phyloP scores from a whole-genome alignment of 805 yeast genomes.

The Saturnispora saitoi region DNA sequence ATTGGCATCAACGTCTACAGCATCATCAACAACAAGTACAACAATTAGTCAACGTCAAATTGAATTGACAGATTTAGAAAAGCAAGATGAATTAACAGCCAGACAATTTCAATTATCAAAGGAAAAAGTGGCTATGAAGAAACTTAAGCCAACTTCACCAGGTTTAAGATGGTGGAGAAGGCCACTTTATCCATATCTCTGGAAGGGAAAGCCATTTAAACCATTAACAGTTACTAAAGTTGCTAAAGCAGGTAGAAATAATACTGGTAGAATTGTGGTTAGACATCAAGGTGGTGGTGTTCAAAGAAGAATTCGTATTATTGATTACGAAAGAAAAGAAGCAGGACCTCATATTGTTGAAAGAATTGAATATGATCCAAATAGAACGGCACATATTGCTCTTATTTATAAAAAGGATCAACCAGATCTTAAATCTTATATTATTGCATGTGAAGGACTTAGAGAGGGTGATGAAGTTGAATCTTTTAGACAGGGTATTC shows the following conservation, averaged over 20 bases:
- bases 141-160: conserved; percentile 75
- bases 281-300: conserved; percentile 98
- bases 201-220: conserved; percentile 75
- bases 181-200: conserved; percentile 80
- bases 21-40: background rate
- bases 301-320: conserved; percentile 73
- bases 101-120: conserved; percentile 67
- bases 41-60: conserved; percentile 25
- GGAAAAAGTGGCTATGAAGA: conserved; percentile 62
- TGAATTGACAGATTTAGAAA: conserved; percentile 65
- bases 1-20: conserved; percentile 13
- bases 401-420: conserved; percentile 51
- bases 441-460: conserved; percentile 85
- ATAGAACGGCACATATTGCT: conserved; percentile 90
- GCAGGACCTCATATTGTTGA: conserved; percentile 72
- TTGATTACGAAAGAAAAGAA: conserved; percentile 62
- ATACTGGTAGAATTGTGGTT: conserved; percentile 79
- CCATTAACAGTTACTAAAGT: conserved; percentile 67
- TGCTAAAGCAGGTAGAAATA: conserved; percentile 80
- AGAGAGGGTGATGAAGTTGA: conserved; percentile 90
- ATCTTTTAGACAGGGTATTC: conserved; percentile 83
- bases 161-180: conserved; percentile 82
- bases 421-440: conserved; percentile 62
- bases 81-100: conserved; percentile 62
- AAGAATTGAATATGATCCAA: conserved; percentile 93